Conservation (phyloP, 805 yeast species). For the Zygosaccharomyces lentus region DNA sequence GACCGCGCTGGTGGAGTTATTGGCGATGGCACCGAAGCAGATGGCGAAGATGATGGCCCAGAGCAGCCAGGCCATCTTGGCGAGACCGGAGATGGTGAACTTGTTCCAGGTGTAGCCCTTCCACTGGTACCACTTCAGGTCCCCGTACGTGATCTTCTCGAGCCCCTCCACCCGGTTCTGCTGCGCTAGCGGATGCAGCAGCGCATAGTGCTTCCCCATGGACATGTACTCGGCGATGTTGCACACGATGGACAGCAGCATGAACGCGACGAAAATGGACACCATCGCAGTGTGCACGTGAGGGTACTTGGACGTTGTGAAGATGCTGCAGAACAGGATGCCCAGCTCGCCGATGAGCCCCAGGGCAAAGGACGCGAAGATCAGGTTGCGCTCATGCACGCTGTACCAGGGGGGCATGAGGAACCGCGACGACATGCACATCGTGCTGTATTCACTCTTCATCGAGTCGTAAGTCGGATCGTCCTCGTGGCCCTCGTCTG, state of each 20-base stretch:
- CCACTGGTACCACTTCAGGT: conserved; percentile 33
- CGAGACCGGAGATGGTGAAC: conserved; percentile 45
- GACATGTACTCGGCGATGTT: conserved; percentile 43
- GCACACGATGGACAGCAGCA: conserved; percentile 50
- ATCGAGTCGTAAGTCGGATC: conserved; percentile 10
- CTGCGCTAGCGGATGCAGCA: conserved; percentile 34
- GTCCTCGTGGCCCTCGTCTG: conserved; percentile 37
- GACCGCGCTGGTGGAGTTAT: conserved; percentile 51
- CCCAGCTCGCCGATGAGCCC: conserved; percentile 66
- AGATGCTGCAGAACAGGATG: conserved; percentile 66
- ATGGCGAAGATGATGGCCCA: conserved; percentile 65
- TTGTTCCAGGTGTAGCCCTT: conserved; percentile 39
- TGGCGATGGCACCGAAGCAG: conserved; percentile 51
- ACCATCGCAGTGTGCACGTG: conserved; percentile 64
- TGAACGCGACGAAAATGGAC: conserved; percentile 62
- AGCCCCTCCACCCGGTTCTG: conserved; percentile 14
- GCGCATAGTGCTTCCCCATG: conserved; percentile 44
- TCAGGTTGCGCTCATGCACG: conserved; percentile 37
- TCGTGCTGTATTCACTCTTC: conserved; percentile 20
- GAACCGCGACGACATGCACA: conserved; percentile 19
- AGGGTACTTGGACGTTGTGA: conserved; percentile 57
- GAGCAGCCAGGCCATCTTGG: conserved; percentile 62
- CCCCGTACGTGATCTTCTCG: conserved; percentile 17
- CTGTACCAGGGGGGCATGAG: conserved; percentile 40
- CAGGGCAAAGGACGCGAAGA: conserved; percentile 40